Evolutionary conservation across 768 basidiomycete species (phyloP).

Genomic region (Lactifluus piperatus): DNA sequence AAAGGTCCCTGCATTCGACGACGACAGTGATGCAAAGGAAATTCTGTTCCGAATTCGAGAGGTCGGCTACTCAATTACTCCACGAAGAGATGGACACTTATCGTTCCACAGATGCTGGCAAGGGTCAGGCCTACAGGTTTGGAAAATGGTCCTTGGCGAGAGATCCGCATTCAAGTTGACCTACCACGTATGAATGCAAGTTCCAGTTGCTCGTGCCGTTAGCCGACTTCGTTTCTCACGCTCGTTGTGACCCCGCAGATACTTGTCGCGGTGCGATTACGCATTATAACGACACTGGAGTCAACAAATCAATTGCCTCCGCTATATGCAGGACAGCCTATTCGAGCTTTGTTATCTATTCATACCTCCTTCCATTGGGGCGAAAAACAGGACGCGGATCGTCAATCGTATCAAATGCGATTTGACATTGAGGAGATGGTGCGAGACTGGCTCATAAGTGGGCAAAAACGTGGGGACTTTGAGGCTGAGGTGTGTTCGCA

Average conservation of each 20-base stretch:
- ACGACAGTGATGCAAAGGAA: constrained; percentile 26
- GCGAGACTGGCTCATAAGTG: constrained; percentile 85
- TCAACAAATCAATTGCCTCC: constrained; percentile 4
- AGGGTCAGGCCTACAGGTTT: constrained; percentile 34
- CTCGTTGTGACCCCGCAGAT: constrained; percentile 37
- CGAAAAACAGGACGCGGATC: constrained; percentile 33
- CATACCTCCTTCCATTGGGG: constrained; percentile 76
- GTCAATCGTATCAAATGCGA: constrained; percentile 44
- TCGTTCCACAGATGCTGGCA: constrained; percentile 28
- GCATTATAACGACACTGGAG: constrained; percentile 36
- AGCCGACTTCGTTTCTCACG: constrained; percentile 7
- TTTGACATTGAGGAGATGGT: constrained; percentile 79
- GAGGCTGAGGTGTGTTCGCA: constrained; percentile 49
- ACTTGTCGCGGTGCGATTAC: constrained; percentile 50
- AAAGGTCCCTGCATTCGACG: constrained; percentile 37
- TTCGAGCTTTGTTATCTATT: constrained; percentile 59
- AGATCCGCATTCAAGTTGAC: constrained; percentile 78
- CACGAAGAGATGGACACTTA: constrained; percentile 19
- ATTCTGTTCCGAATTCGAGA: constrained; percentile 26
- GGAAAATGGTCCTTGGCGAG: constrained; percentile 46
- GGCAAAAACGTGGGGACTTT: constrained; percentile 80
- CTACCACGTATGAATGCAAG: constrained; percentile 73
- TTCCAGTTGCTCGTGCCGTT: constrained; percentile 1
- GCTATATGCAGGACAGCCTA: constrained; percentile 82
- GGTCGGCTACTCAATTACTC: constrained; percentile 29